A percentile compares a stretch with the other conserved stretches of the same genome.
Conservation (phyloP, 139 green algal genomes). For the Spirogloea muscicola region DNA sequence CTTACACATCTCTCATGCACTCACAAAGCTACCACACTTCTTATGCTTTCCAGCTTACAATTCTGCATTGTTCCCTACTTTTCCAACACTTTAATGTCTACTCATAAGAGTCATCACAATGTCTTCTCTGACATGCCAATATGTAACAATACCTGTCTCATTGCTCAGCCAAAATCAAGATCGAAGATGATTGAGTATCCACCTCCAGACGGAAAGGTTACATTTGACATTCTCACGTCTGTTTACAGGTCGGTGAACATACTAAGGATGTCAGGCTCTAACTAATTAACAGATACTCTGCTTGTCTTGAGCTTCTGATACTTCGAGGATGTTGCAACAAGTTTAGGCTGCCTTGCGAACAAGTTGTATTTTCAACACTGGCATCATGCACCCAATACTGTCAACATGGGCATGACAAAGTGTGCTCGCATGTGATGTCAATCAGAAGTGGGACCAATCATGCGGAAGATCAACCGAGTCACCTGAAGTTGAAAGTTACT, state of each 20-base stretch:
- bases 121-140: too few relatives aligned
- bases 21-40: too few relatives aligned
- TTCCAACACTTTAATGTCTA: too few relatives aligned
- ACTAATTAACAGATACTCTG: not conserved
- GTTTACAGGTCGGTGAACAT: conserved; percentile 58
- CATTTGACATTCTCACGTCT: conserved; percentile 81
- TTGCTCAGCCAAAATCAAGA: too few relatives aligned
- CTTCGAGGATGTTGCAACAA: not conserved
- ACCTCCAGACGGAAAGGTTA: conserved; percentile 74
- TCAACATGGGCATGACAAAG: too few relatives aligned
- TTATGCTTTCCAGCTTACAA: too few relatives aligned
- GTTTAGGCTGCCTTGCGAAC: not conserved
- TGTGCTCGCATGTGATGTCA: too few relatives aligned
- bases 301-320: not conserved
- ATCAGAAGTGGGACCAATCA: conserved; percentile 85
- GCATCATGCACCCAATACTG: not conserved
- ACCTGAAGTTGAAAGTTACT: conserved; percentile 72
- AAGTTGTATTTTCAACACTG: not conserved
- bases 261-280: not conserved
- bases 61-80: too few relatives aligned
- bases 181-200: conserved; percentile 64
- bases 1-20: too few relatives aligned
- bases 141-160: too few relatives aligned
- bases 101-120: too few relatives aligned
- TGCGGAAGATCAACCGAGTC: conserved; percentile 81